Evolutionary conservation across 2,329 filamentous ascomycete genomes (phyloP).

Genomic region (Eutypella sp.): DNA sequence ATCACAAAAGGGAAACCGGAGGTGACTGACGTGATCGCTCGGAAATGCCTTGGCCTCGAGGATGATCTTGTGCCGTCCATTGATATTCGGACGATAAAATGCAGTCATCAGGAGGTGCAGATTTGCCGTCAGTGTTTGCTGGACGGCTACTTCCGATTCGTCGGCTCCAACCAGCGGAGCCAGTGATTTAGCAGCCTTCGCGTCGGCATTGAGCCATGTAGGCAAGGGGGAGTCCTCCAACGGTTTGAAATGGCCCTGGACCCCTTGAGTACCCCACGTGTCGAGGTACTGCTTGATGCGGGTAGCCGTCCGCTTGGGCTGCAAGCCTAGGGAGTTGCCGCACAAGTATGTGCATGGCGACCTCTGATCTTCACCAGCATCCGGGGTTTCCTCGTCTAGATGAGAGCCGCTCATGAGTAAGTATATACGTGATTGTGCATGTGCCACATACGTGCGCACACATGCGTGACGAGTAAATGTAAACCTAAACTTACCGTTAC

Average conservation of each 20-base stretch:
- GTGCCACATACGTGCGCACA: not conserved
- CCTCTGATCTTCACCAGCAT: constrained; percentile 19
- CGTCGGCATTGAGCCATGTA: constrained; percentile 68
- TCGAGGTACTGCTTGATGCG: constrained; percentile 66
- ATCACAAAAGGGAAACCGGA: not conserved
- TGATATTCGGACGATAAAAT: constrained; percentile 66
- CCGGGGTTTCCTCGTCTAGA: constrained; percentile 22
- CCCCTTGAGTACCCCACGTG: constrained; percentile 72
- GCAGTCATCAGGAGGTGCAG: constrained; percentile 72
- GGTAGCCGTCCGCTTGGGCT: constrained; percentile 59
- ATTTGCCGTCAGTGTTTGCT: constrained; percentile 76
- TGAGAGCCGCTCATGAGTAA: constrained; percentile 16
- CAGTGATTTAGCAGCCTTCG: constrained; percentile 59
- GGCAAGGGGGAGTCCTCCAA: constrained; percentile 56
- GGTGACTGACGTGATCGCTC: constrained; percentile 63
- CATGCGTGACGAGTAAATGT: constrained; percentile 8
- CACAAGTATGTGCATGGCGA: constrained; percentile 61
- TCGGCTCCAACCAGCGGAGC: constrained; percentile 67
- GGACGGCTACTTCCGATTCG: constrained; percentile 66
- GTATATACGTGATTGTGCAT: not conserved
- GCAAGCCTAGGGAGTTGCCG: constrained; percentile 73
- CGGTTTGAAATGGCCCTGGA: constrained; percentile 70
- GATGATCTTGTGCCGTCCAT: constrained; percentile 63
- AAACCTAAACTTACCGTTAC: constrained; percentile 14
- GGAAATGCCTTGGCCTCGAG: constrained; percentile 78